phyloP scores from a whole-genome alignment of 768 basidiomycete species.

The Amanita brunnescens region DNA sequence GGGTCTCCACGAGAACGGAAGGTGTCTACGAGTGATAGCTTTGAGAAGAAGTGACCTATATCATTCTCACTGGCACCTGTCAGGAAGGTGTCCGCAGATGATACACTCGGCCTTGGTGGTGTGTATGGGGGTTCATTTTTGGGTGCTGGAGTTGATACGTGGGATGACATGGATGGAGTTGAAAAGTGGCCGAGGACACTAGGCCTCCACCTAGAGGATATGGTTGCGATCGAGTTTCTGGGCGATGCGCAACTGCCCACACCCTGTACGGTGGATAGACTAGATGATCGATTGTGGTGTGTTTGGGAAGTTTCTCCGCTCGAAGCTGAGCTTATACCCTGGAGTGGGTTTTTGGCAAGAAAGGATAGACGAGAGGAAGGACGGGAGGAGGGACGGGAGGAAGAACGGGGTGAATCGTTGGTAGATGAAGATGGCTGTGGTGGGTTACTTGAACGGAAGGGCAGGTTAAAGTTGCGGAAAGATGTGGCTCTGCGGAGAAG shows the following conservation, averaged over 20 bases:
- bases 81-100: conserved; percentile 48
- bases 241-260: conserved; percentile 13
- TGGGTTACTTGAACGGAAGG: conserved; percentile 34
- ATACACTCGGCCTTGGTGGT: conserved; percentile 50
- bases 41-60: conserved; percentile 31
- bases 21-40: conserved; percentile 31
- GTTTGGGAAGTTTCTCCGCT: conserved; percentile 17
- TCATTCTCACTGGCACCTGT: conserved; percentile 43
- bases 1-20: conserved; percentile 27
- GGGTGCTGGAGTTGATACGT: conserved; percentile 26
- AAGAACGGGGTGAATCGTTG: conserved; percentile 25
- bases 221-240: conserved; percentile 12
- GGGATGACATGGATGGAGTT: conserved; percentile 30
- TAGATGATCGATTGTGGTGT: conserved; percentile 41
- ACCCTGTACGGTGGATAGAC: conserved; percentile 34
- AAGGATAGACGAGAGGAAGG: conserved; percentile 38
- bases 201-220: conserved; percentile 49
- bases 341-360: conserved; percentile 26
- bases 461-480: conserved; percentile 36
- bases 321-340: conserved; percentile 18
- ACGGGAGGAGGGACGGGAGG: conserved; percentile 34
- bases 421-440: conserved; percentile 22
- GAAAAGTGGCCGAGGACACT: conserved; percentile 58
- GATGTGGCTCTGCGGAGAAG: conserved; percentile 27
- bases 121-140: conserved; percentile 29